Conservation (phyloP, 1,139 yeast species). For the Hansenula sp. region DNA sequence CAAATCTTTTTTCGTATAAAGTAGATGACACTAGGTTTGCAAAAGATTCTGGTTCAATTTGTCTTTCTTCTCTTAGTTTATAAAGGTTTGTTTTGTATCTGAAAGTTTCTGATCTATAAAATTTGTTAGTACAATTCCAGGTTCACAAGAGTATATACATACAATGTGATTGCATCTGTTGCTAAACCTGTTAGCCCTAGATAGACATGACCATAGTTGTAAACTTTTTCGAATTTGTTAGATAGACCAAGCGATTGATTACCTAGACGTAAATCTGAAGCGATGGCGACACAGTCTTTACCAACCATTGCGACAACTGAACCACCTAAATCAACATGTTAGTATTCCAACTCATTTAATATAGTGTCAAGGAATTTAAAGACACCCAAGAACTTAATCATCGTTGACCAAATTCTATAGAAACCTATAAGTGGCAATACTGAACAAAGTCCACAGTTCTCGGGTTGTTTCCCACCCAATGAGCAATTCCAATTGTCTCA, state of each 20-base stretch:
- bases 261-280: constrained; percentile 91
- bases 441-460: too few relatives aligned
- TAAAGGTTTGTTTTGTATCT: constrained; percentile 83
- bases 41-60: constrained; percentile 88
- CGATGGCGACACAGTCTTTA: constrained; percentile 96
- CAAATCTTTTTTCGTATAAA: constrained; percentile 87
- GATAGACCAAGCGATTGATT: constrained; percentile 90
- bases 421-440: too few relatives aligned
- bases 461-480: not conserved
- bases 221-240: constrained; percentile 89
- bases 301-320: constrained; percentile 98
- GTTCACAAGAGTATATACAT: constrained; percentile 76
- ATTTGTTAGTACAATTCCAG: constrained; percentile 83
- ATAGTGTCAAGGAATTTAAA: too few relatives aligned
- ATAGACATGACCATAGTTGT: constrained; percentile 79
- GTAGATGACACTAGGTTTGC: constrained; percentile 91
- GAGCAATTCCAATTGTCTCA: not conserved
- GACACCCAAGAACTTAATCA: too few relatives aligned
- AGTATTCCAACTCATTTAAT: constrained; percentile 4
- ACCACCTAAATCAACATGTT: constrained; percentile 55
- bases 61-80: constrained; percentile 86
- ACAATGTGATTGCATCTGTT: constrained; percentile 82
- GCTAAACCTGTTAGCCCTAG: constrained; percentile 95
- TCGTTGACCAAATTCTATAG: too few relatives aligned
- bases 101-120: constrained; percentile 75